These are phyloP conservation scores for Suillus occidentalis DNA, from an alignment of 768 basidiomycete genomes.

Conservation along the genomic window DNA sequence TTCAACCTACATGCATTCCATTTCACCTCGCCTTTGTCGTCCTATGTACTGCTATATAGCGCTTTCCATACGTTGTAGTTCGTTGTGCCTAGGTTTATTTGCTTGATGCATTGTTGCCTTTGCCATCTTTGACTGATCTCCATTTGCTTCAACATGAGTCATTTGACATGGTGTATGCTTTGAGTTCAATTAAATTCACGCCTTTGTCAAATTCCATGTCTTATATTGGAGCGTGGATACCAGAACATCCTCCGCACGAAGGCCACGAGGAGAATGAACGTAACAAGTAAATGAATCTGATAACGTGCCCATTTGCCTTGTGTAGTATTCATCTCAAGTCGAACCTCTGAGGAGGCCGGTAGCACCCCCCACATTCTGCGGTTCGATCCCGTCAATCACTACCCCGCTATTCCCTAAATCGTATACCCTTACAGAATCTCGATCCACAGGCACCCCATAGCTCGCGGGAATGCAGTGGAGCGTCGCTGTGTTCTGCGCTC, in stretches of 20 bases:
- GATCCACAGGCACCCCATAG: constrained; percentile 7
- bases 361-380: neutral
- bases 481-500: constrained; percentile 5
- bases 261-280: neutral
- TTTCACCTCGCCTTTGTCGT: constrained; percentile 18
- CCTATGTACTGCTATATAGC: constrained; percentile 28
- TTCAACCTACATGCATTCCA: constrained; percentile 13
- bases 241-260: constrained; percentile 1
- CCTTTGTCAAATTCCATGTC: neutral
- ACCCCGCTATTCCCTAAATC: constrained; percentile 9
- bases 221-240: constrained; percentile 1
- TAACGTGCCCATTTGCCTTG: neutral
- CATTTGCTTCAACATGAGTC: constrained; percentile 1
- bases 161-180: neutral
- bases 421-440: constrained; percentile 2
- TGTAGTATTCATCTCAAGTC: neutral
- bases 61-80: constrained; percentile 30
- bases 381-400: constrained; percentile 7
- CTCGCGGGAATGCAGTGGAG: constrained; percentile 5
- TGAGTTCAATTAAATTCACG: constrained; percentile 5
- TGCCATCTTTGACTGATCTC: constrained; percentile 8
- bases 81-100: constrained; percentile 18
- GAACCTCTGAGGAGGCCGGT: neutral
- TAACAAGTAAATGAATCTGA: neutral
- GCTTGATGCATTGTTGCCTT: constrained; percentile 24